These are phyloP conservation scores for Chlamydomonas schloesseri DNA, from an alignment of 139 green algal genomes.

Conservation along the genomic window DNA sequence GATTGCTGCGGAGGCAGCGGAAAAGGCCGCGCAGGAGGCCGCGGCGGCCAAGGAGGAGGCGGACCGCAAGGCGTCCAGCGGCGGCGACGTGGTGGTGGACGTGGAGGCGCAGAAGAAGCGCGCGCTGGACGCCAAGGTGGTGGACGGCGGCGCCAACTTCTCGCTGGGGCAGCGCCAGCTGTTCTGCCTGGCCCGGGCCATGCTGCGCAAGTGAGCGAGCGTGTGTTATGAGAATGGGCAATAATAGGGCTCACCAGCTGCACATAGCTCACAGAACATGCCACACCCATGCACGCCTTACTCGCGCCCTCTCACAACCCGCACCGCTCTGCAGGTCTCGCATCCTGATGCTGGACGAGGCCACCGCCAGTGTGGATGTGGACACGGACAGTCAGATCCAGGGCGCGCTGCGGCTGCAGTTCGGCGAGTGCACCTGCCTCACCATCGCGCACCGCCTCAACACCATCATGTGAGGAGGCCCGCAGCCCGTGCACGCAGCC, in stretches of 20 bases:
- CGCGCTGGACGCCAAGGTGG: conserved; percentile 68
- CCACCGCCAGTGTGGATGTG: conserved; percentile 91
- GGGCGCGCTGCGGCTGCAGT: conserved; percentile 85
- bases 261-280: no score
- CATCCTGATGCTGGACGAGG: conserved; percentile 95
- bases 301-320: no score
- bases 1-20: no score
- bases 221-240: no score
- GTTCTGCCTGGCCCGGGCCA: conserved; percentile 91
- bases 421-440: conserved; percentile 86
- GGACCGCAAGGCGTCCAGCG: no score
- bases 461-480: conserved; percentile 72
- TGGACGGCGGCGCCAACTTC: conserved; percentile 76
- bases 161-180: conserved; percentile 92
- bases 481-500: no score
- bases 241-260: no score
- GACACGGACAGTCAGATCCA: conserved; percentile 83
- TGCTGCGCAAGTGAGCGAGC: conserved; percentile 66
- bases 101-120: conserved; percentile 1
- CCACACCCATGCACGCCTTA: no score
- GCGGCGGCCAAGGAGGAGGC: no score
- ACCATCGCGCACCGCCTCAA: conserved; percentile 91
- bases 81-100: conserved; percentile 1
- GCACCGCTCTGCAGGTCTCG: conserved; percentile 49
- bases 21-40: no score